These are phyloP conservation scores for Nothophaeocryptopus gaeumannii DNA, from an alignment of 2,329 filamentous ascomycete genomes.

Conservation along the genomic window DNA sequence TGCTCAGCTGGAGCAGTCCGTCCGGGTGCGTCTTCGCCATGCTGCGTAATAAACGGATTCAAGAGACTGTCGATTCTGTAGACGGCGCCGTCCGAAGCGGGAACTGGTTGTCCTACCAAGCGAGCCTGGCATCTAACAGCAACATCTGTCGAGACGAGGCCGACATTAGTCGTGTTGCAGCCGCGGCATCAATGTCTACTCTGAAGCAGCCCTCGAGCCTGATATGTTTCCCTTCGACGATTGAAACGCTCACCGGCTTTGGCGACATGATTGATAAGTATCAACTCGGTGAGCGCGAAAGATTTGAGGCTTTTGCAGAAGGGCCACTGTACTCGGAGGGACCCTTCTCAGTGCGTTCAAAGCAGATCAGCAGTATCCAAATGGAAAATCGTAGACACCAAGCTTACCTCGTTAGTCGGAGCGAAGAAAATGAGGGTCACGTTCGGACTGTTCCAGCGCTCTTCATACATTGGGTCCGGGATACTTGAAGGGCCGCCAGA, in stretches of 20 bases:
- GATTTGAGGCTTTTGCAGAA: conserved; percentile 4
- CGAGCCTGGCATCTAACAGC: conserved; percentile 1
- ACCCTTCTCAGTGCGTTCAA: conserved; percentile 10
- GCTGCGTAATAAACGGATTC: conserved; percentile 13
- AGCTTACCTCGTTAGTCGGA: conserved; percentile 17
- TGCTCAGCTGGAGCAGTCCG: background rate
- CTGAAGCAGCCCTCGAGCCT: conserved; percentile 7
- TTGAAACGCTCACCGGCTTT: conserved; percentile 3
- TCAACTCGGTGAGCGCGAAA: conserved; percentile 11
- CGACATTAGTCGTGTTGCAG: conserved; percentile 13
- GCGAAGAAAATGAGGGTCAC: conserved; percentile 15
- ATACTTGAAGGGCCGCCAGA: conserved; percentile 10
- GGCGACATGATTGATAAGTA: conserved; percentile 16
- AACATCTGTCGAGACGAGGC: background rate
- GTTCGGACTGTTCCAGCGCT: conserved; percentile 17
- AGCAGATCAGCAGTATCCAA: no score
- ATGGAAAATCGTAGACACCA: background rate
- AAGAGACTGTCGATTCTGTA: conserved; percentile 16
- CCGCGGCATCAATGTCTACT: conserved; percentile 5
- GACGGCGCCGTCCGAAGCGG: conserved; percentile 17
- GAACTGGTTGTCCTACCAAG: conserved; percentile 6
- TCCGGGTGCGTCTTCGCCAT: conserved; percentile 7
- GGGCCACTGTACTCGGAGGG: conserved; percentile 1
- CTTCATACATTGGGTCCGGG: conserved; percentile 15
- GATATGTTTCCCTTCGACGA: background rate